Evolutionary conservation across 1,139 yeast genomes (phyloP), one percentile per base, ranked within the genome.

Genomic region (Kodamaea derodonti): DNA sequence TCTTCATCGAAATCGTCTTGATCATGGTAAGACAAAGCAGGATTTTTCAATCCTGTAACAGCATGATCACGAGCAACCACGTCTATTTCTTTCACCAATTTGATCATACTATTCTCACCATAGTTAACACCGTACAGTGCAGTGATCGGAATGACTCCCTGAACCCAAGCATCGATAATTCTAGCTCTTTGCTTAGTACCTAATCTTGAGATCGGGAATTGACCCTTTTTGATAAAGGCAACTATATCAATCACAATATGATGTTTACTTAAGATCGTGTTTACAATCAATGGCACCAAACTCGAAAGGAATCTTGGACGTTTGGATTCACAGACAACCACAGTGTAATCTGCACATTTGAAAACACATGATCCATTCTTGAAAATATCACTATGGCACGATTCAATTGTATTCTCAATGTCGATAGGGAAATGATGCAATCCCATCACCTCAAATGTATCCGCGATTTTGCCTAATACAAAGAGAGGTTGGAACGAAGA

Each of bases 391-490:
- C 73, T 49, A 50, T 84, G 90, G 32, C 81, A 71, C 2, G 71
- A 64, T 49, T 81, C 92, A 20, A 88, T 80, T 3, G 95, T 80
- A 28, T 64, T 65, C 49, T 90, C 97, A 42, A 90, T 73, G 56
- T 90, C 97, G 23, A 72, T 63, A 1, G 95, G 95, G 67, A 92
- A 92, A 56, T 87, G 95, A 50, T 86, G 90, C 45, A 92, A 65
- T 0, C 99, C 99, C 65, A 86, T 72, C 2, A 84, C 81, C 54
- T 92, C 99, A 60, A 92, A 83, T 0, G 97, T 88, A 46, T 85
- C 95, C 5, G 88, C 80, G 31, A 94, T 82, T 36, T 80, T 73
- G 0, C 98, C 98, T 32, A 92, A 61, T 8, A 88, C 88, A 55
- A 84, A 92, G 33, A 92, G 65, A 6, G 95, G 82, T 50, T 88